Percentiles rank a stretch among this genome's conserved stretches.
Conservation (phyloP, 306 rosid genomes). For the Myrica gale region DNA sequence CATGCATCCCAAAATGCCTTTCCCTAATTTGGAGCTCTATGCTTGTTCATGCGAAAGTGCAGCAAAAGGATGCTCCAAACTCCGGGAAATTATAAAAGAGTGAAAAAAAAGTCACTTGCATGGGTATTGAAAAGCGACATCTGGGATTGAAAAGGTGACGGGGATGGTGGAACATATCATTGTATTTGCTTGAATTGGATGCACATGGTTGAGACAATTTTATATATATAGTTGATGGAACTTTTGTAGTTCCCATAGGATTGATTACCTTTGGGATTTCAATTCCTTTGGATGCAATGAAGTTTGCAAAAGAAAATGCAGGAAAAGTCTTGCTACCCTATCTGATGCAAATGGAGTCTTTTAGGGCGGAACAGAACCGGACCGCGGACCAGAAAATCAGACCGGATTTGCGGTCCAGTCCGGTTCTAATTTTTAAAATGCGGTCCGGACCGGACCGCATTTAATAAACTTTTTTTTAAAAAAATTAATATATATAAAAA, state of each 20-base stretch:
- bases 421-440: too few relatives aligned
- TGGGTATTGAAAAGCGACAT: conserved; percentile 2
- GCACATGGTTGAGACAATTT: conserved; percentile 51
- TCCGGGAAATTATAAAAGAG: not conserved
- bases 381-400: too few relatives aligned
- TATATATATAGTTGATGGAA: conserved; percentile 7
- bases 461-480: too few relatives aligned
- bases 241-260: not conserved
- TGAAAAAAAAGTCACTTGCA: conserved; percentile 22
- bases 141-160: conserved; percentile 30
- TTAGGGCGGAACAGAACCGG: too few relatives aligned
- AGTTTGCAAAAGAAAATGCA: not conserved
- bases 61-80: conserved; percentile 17
- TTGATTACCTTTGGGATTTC: not conserved
- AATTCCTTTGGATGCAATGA: not conserved
- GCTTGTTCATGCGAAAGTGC: conserved; percentile 17
- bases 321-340: conserved; percentile 32
- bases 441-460: too few relatives aligned
- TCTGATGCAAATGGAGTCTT: conserved; percentile 25
- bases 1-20: conserved; percentile 52
- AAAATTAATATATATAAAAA: too few relatives aligned
- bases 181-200: conserved; percentile 39
- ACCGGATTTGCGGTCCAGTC: too few relatives aligned
- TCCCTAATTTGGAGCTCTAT: conserved; percentile 31
- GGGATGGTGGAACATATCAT: conserved; percentile 39